Evolutionary conservation across 306 rosid genomes (phyloP), one percentile per base, ranked within the genome.

Genomic region (Alnus rubra): DNA sequence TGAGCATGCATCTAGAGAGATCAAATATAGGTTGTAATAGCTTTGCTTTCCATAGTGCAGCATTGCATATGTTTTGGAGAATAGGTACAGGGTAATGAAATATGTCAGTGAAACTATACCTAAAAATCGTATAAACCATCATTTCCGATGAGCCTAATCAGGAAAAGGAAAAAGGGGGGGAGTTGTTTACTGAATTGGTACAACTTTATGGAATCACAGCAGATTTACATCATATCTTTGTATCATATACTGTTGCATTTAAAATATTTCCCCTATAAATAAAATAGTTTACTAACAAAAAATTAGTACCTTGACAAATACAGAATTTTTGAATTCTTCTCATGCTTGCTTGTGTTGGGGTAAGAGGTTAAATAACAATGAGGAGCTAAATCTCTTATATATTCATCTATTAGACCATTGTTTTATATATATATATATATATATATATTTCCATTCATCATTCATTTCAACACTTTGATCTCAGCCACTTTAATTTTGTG

Each of bases 221-320:
- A 59, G 65, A 59, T 59, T 59, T 59, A 28, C 65, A 28, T 59
- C 65, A 19, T 59, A 59, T 59, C 37, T 59, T 59, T 59, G 37
- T 28, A 28, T 59, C 5, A 4, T 12, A 11, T 59, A 28, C 65
- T 59, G 37, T 59, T 59, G 65, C 35, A 28, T 59, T 59, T 59
- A 28, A 59, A 28, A 59, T 13, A 59, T 28, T 9, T 7, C 33
- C 37, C 65, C 4, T 59, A 10, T 56, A 16, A 28, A 28, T 10
- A 59, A 59, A 59, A 9, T 19, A 42, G 31, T 28, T 59, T 28
- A 19, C 13, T 7, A 59, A 59, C 33, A 19, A 31, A 28, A 10
- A 28, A 19, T 59, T 4, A 1, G n/a, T 15, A 52, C 5, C 10
- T 52, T 52, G 28, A 28, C 31, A 13, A 19, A 3, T 59, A 59